These are phyloP conservation scores for Colletotrichum costaricense DNA, from an alignment of 2,329 filamentous ascomycete species.

Conservation along the genomic window DNA sequence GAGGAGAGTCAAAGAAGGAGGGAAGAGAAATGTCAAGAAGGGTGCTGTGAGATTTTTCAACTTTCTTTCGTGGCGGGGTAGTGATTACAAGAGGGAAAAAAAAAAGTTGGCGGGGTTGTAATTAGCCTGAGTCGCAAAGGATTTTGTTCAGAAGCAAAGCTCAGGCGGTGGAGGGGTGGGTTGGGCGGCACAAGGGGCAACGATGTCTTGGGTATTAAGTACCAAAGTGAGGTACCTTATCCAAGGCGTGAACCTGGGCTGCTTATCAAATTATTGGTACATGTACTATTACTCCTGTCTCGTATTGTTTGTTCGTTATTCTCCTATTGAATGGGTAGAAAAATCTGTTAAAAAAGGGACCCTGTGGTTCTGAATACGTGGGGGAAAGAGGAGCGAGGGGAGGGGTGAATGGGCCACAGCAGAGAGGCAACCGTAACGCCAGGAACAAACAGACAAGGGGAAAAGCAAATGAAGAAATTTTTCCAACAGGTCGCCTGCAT, in stretches of 20 bases:
- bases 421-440: neutral
- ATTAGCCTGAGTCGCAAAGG: constrained; percentile 33
- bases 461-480: neutral
- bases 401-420: neutral
- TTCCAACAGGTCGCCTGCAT: neutral
- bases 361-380: constrained; percentile 3
- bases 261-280: constrained; percentile 28
- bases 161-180: constrained; percentile 36
- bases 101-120: constrained; percentile 20
- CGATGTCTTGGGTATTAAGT: constrained; percentile 16
- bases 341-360: constrained; percentile 4
- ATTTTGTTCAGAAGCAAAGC: constrained; percentile 15
- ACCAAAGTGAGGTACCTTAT: constrained; percentile 13
- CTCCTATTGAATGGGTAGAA: neutral
- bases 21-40: neutral
- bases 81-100: neutral
- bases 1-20: too few species aligned
- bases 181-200: constrained; percentile 27
- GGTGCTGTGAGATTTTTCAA: neutral
- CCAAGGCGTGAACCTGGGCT: neutral
- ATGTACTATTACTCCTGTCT: neutral
- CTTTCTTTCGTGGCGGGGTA: constrained; percentile 17
- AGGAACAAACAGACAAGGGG: neutral
- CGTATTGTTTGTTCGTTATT: neutral
- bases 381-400: neutral